Base-by-base conservation (phyloP, 2,329 filamentous ascomycete genomes). In the Aspergillus hiratsukae region DNA sequence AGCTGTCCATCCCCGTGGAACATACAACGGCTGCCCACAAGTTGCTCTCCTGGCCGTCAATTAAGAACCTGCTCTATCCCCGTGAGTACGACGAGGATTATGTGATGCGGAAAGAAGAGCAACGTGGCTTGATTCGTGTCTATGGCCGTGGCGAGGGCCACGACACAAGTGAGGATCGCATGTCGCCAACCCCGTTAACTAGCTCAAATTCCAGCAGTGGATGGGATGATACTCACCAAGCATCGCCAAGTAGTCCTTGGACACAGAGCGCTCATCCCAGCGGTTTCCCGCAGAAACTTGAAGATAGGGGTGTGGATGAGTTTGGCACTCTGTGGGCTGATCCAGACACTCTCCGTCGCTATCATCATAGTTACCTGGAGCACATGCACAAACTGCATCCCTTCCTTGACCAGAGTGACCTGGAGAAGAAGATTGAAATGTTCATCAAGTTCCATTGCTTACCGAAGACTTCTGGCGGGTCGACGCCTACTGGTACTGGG, bases 21-120 rank as follows among this genome's bases (percentile, higher is more conserved):
- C 93, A 97, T 68, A 95, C 90, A 0, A 97, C 92, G 0, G 85
- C 91, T n/a, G 91, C 91, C 1, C 90, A 94, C 51, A 84, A 91
- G 60, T 78, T 97, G 19, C 77, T 97, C 28, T 80, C 83, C 49
- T 91, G 88, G 86, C 82, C 82, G 0, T 82, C 86, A 0, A 90
- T 94, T 54, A 75, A 80, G 68, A 75, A 81, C 59, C 69, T 97
- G 68, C 85, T 90, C 35, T 54, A 73, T 56, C 63, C 78, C 65
- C 77, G 79, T 31, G 80, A 81, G 52, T 80, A 86, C 27, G 83
- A 84, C 54, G 83, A 88, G 61, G 75, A 82, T 37, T 95, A 91
- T 69, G 90, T 91, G 0, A 88, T 94, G 71, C 81, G 85, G 28
- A 80, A 86, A 52, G 91, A 96, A 71, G 84, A 90, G 66, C 81